Percentiles rank a stretch among this genome's conserved stretches.
These are phyloP conservation scores for Boletus coccyginus DNA, from an alignment of 768 basidiomycete species.

Conservation along the genomic window DNA sequence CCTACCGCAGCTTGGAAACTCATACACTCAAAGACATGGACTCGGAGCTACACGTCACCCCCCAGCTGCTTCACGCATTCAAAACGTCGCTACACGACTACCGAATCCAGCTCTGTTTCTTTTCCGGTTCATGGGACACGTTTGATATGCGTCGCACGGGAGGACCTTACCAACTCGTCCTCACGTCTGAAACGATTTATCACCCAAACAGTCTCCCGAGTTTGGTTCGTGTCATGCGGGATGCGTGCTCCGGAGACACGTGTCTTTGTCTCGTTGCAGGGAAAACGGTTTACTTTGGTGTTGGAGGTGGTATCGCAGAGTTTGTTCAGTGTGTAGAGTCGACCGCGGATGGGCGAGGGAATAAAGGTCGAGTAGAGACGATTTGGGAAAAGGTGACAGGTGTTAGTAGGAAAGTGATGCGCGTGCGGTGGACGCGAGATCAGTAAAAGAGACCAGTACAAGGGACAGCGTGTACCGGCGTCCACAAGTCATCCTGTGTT, in stretches of 20 bases:
- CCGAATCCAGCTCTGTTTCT: slow-evolving; percentile 67
- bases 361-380: slow-evolving; percentile 45
- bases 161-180: slow-evolving; percentile 61
- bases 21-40: slow-evolving; percentile 22
- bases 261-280: slow-evolving; percentile 76
- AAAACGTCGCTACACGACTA: slow-evolving; percentile 49
- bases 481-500: not conserved
- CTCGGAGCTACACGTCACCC: slow-evolving; percentile 66
- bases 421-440: slow-evolving; percentile 47
- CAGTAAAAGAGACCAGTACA: too few relatives aligned
- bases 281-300: slow-evolving; percentile 93
- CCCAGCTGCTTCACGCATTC: slow-evolving; percentile 65
- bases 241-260: slow-evolving; percentile 29
- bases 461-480: not conserved
- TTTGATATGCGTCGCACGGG: slow-evolving; percentile 39
- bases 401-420: slow-evolving; percentile 72
- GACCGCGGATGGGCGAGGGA: not conserved
- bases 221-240: slow-evolving; percentile 53
- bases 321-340: slow-evolving; percentile 55
- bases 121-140: slow-evolving; percentile 76
- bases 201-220: slow-evolving; percentile 57
- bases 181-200: slow-evolving; percentile 96
- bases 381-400: slow-evolving; percentile 68
- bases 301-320: slow-evolving; percentile 82
- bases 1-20: slow-evolving; percentile 38